These are phyloP conservation scores for Pestalotiopsis sp. DNA, from an alignment of 2,329 filamentous ascomycete species.

Conservation along the genomic window DNA sequence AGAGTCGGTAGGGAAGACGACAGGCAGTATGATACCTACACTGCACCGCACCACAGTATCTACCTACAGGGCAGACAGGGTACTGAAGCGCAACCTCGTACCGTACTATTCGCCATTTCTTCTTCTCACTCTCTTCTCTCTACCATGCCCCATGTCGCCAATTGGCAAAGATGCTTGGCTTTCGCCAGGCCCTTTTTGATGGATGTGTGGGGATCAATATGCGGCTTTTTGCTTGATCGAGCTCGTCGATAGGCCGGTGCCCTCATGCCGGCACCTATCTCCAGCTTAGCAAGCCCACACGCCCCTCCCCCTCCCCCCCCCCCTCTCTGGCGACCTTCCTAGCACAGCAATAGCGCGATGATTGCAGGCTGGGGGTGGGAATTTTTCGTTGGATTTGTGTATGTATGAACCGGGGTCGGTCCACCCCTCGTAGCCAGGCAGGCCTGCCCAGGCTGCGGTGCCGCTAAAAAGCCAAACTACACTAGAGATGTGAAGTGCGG, in stretches of 20 bases:
- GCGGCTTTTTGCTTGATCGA: slow-evolving; percentile 30
- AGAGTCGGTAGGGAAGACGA: neutral
- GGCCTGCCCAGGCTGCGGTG: neutral
- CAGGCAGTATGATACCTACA: neutral
- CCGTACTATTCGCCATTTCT: too few relatives aligned
- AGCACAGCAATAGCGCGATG: slow-evolving; percentile 9
- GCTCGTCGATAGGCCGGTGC: slow-evolving; percentile 17
- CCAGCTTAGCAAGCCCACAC: neutral
- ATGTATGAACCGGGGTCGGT: neutral
- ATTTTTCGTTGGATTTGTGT: neutral
- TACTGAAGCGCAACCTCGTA: too few relatives aligned
- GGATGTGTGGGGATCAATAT: slow-evolving; percentile 17
- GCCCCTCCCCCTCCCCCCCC: neutral
- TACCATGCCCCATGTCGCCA: neutral
- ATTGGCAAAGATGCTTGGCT: neutral
- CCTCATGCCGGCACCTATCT: slow-evolving; percentile 10
- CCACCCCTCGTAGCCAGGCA: neutral
- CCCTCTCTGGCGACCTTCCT: slow-evolving; percentile 6
- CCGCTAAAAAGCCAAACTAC: neutral
- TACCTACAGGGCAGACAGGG: neutral
- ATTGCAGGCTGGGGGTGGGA: neutral
- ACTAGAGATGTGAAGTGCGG: slow-evolving; percentile 13
- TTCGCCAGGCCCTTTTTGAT: slow-evolving; percentile 11
- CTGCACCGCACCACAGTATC: neutral
- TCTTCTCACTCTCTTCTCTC: neutral